A percentile compares a stretch with the other conserved stretches of the same genome.
phyloP scores from a whole-genome alignment of 441 rosid genomes.

The Jatropha podagrica region DNA sequence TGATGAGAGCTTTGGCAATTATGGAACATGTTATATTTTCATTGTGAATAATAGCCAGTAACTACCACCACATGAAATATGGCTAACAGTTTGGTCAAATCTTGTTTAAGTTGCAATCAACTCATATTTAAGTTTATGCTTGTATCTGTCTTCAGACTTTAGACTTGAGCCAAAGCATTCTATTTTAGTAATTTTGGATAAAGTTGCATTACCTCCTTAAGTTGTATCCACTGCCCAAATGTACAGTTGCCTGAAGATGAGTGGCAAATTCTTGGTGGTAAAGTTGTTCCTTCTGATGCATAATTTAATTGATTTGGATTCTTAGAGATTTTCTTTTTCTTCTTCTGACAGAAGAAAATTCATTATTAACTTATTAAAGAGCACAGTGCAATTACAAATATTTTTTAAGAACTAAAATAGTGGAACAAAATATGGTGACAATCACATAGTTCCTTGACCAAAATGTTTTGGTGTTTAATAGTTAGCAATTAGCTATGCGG shows the following conservation, averaged over 20 bases:
- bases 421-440: neutral
- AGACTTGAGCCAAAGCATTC: neutral
- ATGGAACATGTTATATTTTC: neutral
- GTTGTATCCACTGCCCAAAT: neutral
- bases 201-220: neutral
- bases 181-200: neutral
- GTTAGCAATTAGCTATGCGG: neutral
- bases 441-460: neutral
- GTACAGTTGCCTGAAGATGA: neutral
- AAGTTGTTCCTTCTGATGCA: neutral
- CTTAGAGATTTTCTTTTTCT: neutral
- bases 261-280: neutral
- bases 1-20: neutral
- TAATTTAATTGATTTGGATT: neutral
- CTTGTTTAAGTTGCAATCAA: neutral
- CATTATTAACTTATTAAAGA: no score
- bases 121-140: neutral
- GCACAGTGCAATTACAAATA: no score
- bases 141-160: neutral
- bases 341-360: no score
- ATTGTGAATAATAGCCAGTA: no score
- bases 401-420: no score
- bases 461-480: neutral
- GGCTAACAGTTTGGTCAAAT: neutral
- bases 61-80: neutral